Evolutionary conservation across 2,329 filamentous ascomycete genomes (phyloP).

Genomic region (Hypomyces rosellus): DNA sequence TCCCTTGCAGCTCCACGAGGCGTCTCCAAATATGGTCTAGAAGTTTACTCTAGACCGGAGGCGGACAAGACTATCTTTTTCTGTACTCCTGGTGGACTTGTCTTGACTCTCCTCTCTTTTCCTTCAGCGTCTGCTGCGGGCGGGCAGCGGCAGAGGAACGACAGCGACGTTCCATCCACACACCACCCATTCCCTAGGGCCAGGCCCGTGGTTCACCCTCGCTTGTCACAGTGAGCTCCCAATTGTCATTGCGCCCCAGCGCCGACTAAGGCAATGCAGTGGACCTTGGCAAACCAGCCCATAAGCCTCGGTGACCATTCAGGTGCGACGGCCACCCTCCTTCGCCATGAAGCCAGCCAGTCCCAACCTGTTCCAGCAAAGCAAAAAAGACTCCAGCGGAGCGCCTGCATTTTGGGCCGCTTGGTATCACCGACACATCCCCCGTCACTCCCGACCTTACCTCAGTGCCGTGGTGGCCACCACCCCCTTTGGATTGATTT

Average conservation of each 20-base stretch:
- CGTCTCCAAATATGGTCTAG: not conserved
- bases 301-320: not conserved
- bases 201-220: constrained; percentile 1
- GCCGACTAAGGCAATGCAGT: not conserved
- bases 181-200: not conserved
- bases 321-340: constrained; percentile 1
- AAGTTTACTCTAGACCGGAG: not conserved
- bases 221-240: not conserved
- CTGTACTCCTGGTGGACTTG: not conserved
- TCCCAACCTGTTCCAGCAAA: constrained; percentile 3
- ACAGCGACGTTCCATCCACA: not conserved
- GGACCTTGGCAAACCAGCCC: not conserved
- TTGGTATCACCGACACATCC: constrained; percentile 8
- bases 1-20: not conserved
- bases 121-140: not conserved
- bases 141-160: not conserved
- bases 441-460: not conserved
- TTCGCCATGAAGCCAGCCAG: constrained; percentile 3
- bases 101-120: not conserved
- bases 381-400: not conserved
- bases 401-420: not conserved
- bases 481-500: not conserved
- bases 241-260: not conserved
- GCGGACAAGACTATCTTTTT: not conserved
- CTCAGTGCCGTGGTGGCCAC: not conserved